Evolutionary conservation across 2,329 filamentous ascomycete genomes (phyloP), one percentile per base, ranked within the genome.

Genomic region (Clonostachys chloroleuca): DNA sequence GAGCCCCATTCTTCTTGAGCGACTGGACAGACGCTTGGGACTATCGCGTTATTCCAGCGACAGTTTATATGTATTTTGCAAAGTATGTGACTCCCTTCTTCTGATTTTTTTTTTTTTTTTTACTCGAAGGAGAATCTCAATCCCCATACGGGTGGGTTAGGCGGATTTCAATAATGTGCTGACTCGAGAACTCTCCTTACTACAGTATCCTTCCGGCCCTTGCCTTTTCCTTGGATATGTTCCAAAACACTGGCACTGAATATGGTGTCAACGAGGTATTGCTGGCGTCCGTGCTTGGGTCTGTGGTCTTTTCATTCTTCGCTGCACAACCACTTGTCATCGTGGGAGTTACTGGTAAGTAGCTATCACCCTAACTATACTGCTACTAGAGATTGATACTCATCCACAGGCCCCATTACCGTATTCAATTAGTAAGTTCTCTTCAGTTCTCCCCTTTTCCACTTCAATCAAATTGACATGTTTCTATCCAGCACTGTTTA

Each of bases 11-110:
- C 62, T 95, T 94, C 61, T 73, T 70, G 67, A 92, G 86, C 65
- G 90, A 95, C 65, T 95, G 87, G 87, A 73, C 63, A 16, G 90
- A 95, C 70, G 90, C 90, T 2, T 94, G 88, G 88, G 87, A 95
- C 62, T 95, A 95, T 70, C 81, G 90, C 46, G 88, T 95, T 40
- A 78, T 95, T 37, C 90, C 90, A 2, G 89, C 89, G 14, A 95
- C 90, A 10, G 73, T 95, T 33, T 95, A 95, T 68, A 95, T 95
- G 88, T 95, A 94, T 71, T 95, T 95, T 77, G 89, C 90, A 52
- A 95, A 95, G 89, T 92, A 76, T 52, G 74, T 54, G 17, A 44
- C 18, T 18, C 3, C 17, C 10, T 6, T 47, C 30, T 40, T 34
- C 17, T 40, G 13, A 33, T 14, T 18, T 44, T 20, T n/a, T 37